Conservation (phyloP, 179 eudicot genomes). For the Pouteria campechiana region DNA sequence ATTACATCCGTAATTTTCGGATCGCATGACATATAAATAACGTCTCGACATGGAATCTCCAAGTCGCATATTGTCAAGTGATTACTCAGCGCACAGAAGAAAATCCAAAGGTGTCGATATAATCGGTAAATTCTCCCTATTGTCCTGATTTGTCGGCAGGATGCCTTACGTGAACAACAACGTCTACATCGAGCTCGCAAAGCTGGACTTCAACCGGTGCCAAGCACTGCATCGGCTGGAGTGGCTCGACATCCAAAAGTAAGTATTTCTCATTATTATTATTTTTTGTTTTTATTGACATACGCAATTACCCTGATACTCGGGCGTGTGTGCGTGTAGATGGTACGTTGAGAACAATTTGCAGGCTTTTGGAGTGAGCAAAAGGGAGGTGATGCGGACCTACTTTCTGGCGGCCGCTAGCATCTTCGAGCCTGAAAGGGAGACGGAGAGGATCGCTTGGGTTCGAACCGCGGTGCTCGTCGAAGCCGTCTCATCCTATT, state of each 20-base stretch:
- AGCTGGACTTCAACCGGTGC: constrained; percentile 60
- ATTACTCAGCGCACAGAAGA: too few species aligned
- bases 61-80: too few species aligned
- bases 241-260: constrained; percentile 57
- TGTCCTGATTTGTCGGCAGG: constrained; percentile 34
- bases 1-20: too few species aligned
- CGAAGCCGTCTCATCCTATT: constrained; percentile 40
- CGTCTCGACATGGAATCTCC: too few species aligned
- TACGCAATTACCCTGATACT: background rate
- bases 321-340: constrained; percentile 16
- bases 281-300: too few species aligned
- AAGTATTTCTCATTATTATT: background rate
- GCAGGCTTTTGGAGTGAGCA: constrained; percentile 34
- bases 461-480: constrained; percentile 45
- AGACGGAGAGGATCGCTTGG: constrained; percentile 63
- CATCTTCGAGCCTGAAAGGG: constrained; percentile 59
- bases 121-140: too few species aligned
- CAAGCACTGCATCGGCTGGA: constrained; percentile 63
- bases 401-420: constrained; percentile 58
- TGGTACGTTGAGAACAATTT: constrained; percentile 46
- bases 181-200: constrained; percentile 65
- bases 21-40: too few species aligned
- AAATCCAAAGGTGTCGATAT: too few species aligned
- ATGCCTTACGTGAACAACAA: constrained; percentile 69
- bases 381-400: constrained; percentile 25